Evolutionary conservation across 352 stramenopile genomes (phyloP).

Genomic region (Pythium phragmitis): DNA sequence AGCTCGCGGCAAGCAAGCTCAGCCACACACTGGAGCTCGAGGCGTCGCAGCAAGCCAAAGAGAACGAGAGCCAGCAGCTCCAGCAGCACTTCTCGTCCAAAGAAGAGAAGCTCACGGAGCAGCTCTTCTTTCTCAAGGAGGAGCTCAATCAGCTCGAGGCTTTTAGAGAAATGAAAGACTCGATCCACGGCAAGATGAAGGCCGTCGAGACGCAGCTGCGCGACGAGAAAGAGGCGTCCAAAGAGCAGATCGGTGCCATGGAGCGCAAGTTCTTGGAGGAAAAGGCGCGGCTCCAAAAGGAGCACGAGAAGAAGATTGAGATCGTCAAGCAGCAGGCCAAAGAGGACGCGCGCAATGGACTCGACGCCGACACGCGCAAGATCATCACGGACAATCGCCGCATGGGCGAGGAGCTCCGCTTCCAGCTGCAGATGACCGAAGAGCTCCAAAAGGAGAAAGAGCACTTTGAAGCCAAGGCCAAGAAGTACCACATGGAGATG

Average conservation of each 20-base stretch:
- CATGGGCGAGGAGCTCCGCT: slow-evolving; percentile 92
- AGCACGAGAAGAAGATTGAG: slow-evolving; percentile 84
- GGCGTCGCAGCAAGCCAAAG: slow-evolving; percentile 42
- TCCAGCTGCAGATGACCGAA: slow-evolving; percentile 89
- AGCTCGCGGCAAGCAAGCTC: slow-evolving; percentile 65
- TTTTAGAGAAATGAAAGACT: slow-evolving; percentile 73
- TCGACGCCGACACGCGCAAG: slow-evolving; percentile 90
- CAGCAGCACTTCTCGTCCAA: slow-evolving; percentile 43
- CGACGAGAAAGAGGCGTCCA: slow-evolving; percentile 44
- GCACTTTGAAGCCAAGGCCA: slow-evolving; percentile 57
- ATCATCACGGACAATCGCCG: slow-evolving; percentile 92
- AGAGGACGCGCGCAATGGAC: slow-evolving; percentile 86
- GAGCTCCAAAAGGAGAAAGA: slow-evolving; percentile 86
- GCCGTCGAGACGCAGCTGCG: slow-evolving; percentile 66
- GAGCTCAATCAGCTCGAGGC: slow-evolving; percentile 66
- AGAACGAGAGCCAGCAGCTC: slow-evolving; percentile 44
- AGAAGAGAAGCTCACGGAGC: slow-evolving; percentile 52
- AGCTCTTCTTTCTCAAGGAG: slow-evolving; percentile 62
- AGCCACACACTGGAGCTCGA: slow-evolving; percentile 64
- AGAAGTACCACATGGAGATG: slow-evolving; percentile 68
- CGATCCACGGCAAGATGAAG: slow-evolving; percentile 50
- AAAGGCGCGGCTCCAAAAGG: slow-evolving; percentile 80
- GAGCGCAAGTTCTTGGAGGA: slow-evolving; percentile 90
- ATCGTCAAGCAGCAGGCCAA: slow-evolving; percentile 87
- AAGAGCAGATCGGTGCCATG: slow-evolving; percentile 58